Evolutionary conservation across 345 rosid genomes (phyloP), one percentile per base, ranked within the genome.

Genomic region (Aethionema arabicum): DNA sequence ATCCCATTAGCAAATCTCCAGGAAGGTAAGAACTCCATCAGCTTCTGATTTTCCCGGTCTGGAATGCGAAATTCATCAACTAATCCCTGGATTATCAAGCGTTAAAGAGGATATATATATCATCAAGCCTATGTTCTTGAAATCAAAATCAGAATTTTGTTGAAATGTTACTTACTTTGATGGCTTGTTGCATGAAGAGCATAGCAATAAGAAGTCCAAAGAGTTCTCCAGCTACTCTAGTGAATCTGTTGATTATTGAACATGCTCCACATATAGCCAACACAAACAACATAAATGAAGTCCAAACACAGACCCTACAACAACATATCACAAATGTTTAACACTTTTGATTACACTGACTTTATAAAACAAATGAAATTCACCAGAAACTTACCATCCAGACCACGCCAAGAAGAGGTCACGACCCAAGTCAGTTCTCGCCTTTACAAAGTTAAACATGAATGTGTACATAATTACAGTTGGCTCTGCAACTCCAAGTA

Each of bases 401-500:
- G 88, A 69, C 99, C 99, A 93, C 0, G 97, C 82, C 42, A 93
- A 82, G 79, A 93, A 93, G 46, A 87, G 82, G 38, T 90, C 59
- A 29, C 86, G 83, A 44, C 97, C 99, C 74, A 93, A 66, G 56
- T 84, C 97, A 30, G 86, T 75, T 65, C 88, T 83, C 11, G 83
- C 90, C 76, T 93, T 93, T 39, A 78, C 99, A 68, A 93, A 93
- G 81, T 87, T 80, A 68, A 92, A 92, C 97, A 92, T 87, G 77
- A 92, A 92, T 8, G 90, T 87, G 65, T 89, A 92, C 98, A 92
- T 90, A 57, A 93, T 85, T 2, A 93, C 99, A 43, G 99, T 93
- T 4, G 99, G 99, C 86, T 93, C 99, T 4, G 99, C 99, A 58
- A 93, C 99, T 51, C 99, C 99, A 6, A 93, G 82, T 32, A 93